phyloP scores from a whole-genome alignment of 257 asterid genomes.

The Scutellaria barbata region DNA sequence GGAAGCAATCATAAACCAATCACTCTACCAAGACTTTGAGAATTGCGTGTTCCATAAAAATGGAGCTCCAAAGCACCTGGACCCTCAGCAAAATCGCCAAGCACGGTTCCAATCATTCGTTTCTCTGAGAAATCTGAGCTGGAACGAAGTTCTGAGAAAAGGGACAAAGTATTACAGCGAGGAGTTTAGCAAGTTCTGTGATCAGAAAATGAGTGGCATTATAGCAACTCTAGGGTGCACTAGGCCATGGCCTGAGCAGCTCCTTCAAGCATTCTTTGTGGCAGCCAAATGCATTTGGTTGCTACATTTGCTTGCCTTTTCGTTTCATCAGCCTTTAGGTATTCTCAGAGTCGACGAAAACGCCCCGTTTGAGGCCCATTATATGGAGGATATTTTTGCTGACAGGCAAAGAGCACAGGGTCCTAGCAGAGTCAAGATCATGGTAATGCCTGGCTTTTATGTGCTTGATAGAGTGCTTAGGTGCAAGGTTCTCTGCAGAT shows the following conservation, averaged over 20 bases:
- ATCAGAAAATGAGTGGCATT: conserved; percentile 84
- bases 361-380: conserved; percentile 55
- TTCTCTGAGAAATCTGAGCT: conserved; percentile 74
- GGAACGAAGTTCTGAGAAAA: conserved; percentile 85
- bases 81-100: conserved; percentile 69
- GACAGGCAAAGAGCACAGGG: conserved; percentile 66
- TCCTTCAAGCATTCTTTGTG: conserved; percentile 88
- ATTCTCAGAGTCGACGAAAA: conserved; percentile 76
- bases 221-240: conserved; percentile 68
- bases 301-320: conserved; percentile 87
- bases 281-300: conserved; percentile 94
- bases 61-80: conserved; percentile 65
- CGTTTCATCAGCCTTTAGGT: conserved; percentile 60
- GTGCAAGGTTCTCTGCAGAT: conserved; percentile 87
- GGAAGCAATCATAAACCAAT: conserved; percentile 81
- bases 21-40: conserved; percentile 84
- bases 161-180: conserved; percentile 93
- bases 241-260: conserved; percentile 92
- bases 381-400: conserved; percentile 76
- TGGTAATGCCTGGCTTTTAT: conserved; percentile 96
- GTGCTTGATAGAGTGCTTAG: conserved; percentile 75
- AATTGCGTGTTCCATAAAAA: conserved; percentile 76
- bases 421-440: conserved; percentile 63
- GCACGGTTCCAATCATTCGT: conserved; percentile 73
- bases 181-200: conserved; percentile 88